phyloP scores from a whole-genome alignment of 2,329 filamentous ascomycete genomes.

The Cylindrodendrum hubeiense region DNA sequence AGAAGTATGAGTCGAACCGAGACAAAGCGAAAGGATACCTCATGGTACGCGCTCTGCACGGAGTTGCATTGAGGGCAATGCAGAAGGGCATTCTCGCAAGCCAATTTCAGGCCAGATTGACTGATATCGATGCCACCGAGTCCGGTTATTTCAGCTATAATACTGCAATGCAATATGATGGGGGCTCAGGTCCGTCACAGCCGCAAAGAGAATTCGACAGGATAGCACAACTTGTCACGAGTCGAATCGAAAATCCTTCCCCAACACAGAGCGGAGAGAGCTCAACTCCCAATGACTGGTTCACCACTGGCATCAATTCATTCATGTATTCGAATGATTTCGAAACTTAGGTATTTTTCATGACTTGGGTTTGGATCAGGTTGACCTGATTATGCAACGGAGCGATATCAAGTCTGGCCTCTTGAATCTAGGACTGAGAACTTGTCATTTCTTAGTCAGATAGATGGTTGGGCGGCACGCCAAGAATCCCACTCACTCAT shows the following conservation, averaged over 20 bases:
- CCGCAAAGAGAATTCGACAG: not conserved
- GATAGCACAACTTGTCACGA: not conserved
- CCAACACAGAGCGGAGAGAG: not conserved
- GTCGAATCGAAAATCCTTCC: not conserved
- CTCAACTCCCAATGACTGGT: not conserved
- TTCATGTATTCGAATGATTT: not conserved
- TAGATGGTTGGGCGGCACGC: too few species aligned
- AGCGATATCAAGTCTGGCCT: too few species aligned
- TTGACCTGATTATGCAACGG: too few species aligned
- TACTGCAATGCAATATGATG: not conserved
- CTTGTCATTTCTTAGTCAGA: too few species aligned
- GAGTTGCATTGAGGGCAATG: not conserved
- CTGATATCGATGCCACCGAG: not conserved
- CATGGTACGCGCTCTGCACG: not conserved
- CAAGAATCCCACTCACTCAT: too few species aligned
- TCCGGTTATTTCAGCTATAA: not conserved
- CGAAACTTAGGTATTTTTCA: not conserved
- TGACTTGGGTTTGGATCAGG: too few species aligned
- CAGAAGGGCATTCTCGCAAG: not conserved
- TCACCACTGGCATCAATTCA: not conserved
- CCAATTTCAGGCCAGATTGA: not conserved
- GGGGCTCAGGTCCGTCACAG: not conserved
- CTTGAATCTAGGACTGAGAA: too few species aligned
- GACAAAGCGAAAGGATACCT: not conserved
- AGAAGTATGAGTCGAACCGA: not conserved